Percentiles rank a stretch among this genome's conserved stretches.
Evolutionary conservation across 179 eudicot species (phyloP).

Genomic region (Corrigiola litoralis): DNA sequence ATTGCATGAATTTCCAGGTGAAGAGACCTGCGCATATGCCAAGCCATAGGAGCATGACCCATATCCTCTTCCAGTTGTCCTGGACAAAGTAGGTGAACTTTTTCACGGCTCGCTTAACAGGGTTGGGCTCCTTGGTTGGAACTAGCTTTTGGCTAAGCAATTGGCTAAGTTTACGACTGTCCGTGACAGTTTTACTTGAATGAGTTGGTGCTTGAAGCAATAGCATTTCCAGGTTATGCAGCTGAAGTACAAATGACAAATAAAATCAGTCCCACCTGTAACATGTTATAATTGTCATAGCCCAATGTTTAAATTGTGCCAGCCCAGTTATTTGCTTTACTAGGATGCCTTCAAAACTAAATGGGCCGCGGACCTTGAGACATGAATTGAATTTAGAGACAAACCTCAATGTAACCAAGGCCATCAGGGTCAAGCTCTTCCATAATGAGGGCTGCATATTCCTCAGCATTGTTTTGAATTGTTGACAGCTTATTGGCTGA

Average conservation of each 20-base stretch:
- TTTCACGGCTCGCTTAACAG: slow-evolving; percentile 31
- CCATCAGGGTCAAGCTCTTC: slow-evolving; percentile 65
- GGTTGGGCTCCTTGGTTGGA: slow-evolving; percentile 58
- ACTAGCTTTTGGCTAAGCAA: slow-evolving; percentile 52
- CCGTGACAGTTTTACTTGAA: slow-evolving; percentile 36
- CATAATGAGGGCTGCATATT: slow-evolving; percentile 71
- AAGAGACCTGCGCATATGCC: slow-evolving; percentile 44
- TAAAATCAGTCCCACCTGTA: background rate
- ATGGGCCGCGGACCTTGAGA: background rate
- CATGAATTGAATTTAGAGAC: background rate
- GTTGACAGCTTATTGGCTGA: slow-evolving; percentile 51
- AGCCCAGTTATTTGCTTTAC: too few relatives aligned
- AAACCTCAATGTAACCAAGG: slow-evolving; percentile 56
- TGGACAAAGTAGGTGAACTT: slow-evolving; percentile 37
- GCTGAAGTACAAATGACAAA: slow-evolving; percentile 16
- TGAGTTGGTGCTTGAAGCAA: slow-evolving; percentile 50
- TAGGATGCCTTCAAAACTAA: background rate
- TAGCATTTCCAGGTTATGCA: slow-evolving; percentile 48
- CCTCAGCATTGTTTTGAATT: slow-evolving; percentile 51
- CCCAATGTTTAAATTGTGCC: too few relatives aligned
- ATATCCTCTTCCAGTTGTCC: slow-evolving; percentile 62
- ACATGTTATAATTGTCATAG: too few relatives aligned
- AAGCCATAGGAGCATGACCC: slow-evolving; percentile 54
- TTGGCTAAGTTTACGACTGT: slow-evolving; percentile 46
- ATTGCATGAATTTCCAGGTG: slow-evolving; percentile 54